These are phyloP conservation scores for Cystofilobasidium capitatum DNA, from an alignment of 768 basidiomycete genomes.

Conservation along the genomic window DNA sequence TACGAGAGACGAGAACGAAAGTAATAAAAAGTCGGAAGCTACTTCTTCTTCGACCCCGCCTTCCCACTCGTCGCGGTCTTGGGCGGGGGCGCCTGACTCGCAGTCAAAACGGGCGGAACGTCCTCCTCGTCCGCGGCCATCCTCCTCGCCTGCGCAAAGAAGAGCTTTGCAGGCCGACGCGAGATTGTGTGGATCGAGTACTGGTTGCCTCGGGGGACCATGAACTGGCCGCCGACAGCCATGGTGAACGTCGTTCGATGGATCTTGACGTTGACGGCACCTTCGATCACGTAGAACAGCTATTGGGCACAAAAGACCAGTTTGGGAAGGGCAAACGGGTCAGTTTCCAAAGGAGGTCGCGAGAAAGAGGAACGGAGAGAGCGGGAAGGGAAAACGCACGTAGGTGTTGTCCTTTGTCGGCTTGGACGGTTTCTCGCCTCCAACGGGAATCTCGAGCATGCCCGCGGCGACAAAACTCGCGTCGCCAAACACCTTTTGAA, in stretches of 20 bases:
- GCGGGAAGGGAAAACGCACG: slow-evolving; percentile 46
- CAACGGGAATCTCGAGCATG: slow-evolving; percentile 67
- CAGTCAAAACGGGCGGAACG: slow-evolving; percentile 24
- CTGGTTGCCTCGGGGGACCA: slow-evolving; percentile 83
- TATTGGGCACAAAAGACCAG: slow-evolving; percentile 32
- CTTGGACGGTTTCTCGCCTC: slow-evolving; percentile 74
- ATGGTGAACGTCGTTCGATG: slow-evolving; percentile 70
- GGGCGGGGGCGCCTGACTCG: neutral
- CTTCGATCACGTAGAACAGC: slow-evolving; percentile 75
- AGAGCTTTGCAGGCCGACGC: slow-evolving; percentile 56
- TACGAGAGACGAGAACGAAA: no score
- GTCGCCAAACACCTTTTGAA: slow-evolving; percentile 86
- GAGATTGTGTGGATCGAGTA: slow-evolving; percentile 81
- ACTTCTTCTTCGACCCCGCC: no score
- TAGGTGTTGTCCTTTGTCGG: slow-evolving; percentile 87
- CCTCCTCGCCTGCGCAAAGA: slow-evolving; percentile 77
- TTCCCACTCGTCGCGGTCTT: no score
- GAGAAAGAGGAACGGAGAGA: neutral
- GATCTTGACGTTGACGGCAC: slow-evolving; percentile 75
- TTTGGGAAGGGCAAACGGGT: neutral
- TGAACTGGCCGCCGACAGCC: slow-evolving; percentile 71
- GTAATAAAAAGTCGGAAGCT: no score
- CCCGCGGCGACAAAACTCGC: slow-evolving; percentile 86
- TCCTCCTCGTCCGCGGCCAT: slow-evolving; percentile 32
- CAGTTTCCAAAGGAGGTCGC: neutral